These are phyloP conservation scores for Fusarium buxicola DNA, from an alignment of 2,329 filamentous ascomycete genomes.

Conservation along the genomic window DNA sequence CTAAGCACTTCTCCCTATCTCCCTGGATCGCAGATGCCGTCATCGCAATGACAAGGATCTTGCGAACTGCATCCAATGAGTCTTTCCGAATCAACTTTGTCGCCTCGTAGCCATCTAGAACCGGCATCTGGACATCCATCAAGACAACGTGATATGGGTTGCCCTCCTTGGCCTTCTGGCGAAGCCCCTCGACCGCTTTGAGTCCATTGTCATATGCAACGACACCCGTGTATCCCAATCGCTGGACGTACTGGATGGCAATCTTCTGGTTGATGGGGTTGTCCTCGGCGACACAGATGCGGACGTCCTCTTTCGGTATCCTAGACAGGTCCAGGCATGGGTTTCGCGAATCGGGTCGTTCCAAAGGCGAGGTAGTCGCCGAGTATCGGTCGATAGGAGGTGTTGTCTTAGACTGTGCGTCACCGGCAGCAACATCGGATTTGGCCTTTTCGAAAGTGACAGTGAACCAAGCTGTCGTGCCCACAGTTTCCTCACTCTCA, in stretches of 20 bases:
- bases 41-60: conserved; percentile 96
- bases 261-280: conserved; percentile 96
- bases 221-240: conserved; percentile 83
- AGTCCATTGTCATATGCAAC: conserved; percentile 91
- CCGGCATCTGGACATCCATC: conserved; percentile 98
- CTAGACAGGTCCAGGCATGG: conserved; percentile 74
- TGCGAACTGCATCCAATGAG: conserved; percentile 78
- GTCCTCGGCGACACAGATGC: conserved; percentile 94
- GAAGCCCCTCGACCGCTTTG: conserved; percentile 88
- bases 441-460: conserved; percentile 87
- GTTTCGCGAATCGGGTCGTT: conserved; percentile 55
- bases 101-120: conserved; percentile 91
- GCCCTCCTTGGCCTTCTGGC: conserved; percentile 75
- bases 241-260: conserved; percentile 88
- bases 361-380: conserved; percentile 47
- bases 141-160: conserved; percentile 88
- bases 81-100: conserved; percentile 86
- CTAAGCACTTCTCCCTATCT: conserved; percentile 94
- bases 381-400: conserved; percentile 53
- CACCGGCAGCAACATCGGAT: conserved; percentile 67
- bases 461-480: conserved; percentile 81
- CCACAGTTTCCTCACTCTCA: conserved; percentile 78
- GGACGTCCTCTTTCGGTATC: conserved; percentile 80
- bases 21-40: conserved; percentile 95
- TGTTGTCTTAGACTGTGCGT: conserved; percentile 57